Evolutionary conservation across 768 basidiomycete species (phyloP).

Genomic region (Pulveroboletus ravenelii): DNA sequence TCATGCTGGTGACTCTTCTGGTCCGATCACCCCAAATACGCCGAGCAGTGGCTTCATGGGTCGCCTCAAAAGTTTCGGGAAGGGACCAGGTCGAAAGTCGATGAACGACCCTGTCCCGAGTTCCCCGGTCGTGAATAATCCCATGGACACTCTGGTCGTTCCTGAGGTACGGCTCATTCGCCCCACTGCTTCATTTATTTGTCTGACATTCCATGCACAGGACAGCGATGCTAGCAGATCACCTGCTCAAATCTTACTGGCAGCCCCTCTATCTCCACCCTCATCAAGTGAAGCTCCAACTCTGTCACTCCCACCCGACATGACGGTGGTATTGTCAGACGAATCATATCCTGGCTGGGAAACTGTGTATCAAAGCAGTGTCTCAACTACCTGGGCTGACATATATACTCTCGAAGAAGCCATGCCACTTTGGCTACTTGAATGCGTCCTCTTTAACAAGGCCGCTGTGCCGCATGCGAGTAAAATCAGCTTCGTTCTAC

Average conservation of each 20-base stretch:
- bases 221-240: conserved; percentile 37
- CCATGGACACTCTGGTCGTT: conserved; percentile 12
- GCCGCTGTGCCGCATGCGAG: conserved; percentile 45
- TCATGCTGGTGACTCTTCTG: conserved; percentile 24
- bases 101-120: conserved; percentile 19
- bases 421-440: conserved; percentile 85
- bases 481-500: conserved; percentile 86
- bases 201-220: conserved; percentile 13
- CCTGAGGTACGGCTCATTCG: conserved; percentile 23
- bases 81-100: conserved; percentile 40
- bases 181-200: not conserved
- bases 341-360: conserved; percentile 73
- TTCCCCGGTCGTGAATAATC: conserved; percentile 20
- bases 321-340: conserved; percentile 74
- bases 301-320: conserved; percentile 52
- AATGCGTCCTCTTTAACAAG: conserved; percentile 75
- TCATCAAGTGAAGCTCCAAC: conserved; percentile 67
- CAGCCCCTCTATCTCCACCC: conserved; percentile 60
- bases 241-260: conserved; percentile 50
- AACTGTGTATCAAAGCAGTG: conserved; percentile 70
- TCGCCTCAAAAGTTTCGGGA: conserved; percentile 70
- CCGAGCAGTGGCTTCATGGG: conserved; percentile 68
- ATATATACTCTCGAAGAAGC: conserved; percentile 58
- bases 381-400: conserved; percentile 54
- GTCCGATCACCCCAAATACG: conserved; percentile 44